These are phyloP conservation scores for Coemansia sp. DNA, from an alignment of 192 early-diverging fungal species.

Conservation along the genomic window DNA sequence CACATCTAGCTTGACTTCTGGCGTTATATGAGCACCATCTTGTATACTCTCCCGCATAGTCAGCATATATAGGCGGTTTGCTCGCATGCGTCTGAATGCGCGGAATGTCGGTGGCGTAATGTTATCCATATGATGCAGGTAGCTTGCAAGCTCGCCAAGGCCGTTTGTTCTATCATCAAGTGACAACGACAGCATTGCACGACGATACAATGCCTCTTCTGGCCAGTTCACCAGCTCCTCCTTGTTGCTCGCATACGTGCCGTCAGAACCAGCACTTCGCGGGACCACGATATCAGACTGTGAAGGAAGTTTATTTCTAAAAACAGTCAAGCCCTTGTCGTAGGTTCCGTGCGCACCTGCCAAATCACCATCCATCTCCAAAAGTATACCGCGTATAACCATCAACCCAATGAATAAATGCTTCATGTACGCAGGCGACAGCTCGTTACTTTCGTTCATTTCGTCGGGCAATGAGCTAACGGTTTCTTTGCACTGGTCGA, in stretches of 20 bases:
- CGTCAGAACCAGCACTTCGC: slow-evolving; percentile 27
- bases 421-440: slow-evolving; percentile 61
- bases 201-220: slow-evolving; percentile 71
- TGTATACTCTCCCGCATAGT: slow-evolving; percentile 45
- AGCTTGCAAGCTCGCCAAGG: slow-evolving; percentile 29
- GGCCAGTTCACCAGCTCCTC: slow-evolving; percentile 66
- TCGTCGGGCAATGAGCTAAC: slow-evolving; percentile 30
- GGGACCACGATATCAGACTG: slow-evolving; percentile 45
- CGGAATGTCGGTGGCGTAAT: slow-evolving; percentile 53
- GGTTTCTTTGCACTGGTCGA: slow-evolving; percentile 41
- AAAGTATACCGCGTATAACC: slow-evolving; percentile 58
- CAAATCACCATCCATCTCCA: slow-evolving; percentile 44
- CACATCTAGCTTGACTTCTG: slow-evolving; percentile 40
- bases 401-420: slow-evolving; percentile 60
- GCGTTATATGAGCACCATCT: slow-evolving; percentile 31
- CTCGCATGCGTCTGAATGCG: slow-evolving; percentile 55
- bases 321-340: slow-evolving; percentile 51
- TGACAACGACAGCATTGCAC: slow-evolving; percentile 51
- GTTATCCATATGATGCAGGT: slow-evolving; percentile 48
- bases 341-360: slow-evolving; percentile 56
- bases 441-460: slow-evolving; percentile 40
- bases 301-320: slow-evolving; percentile 19
- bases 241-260: slow-evolving; percentile 18
- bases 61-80: slow-evolving; percentile 56
- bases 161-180: slow-evolving; percentile 18